These are phyloP conservation scores for Ensete ventricosum DNA, from an alignment of 176 grass and related monocot species.

Conservation along the genomic window DNA sequence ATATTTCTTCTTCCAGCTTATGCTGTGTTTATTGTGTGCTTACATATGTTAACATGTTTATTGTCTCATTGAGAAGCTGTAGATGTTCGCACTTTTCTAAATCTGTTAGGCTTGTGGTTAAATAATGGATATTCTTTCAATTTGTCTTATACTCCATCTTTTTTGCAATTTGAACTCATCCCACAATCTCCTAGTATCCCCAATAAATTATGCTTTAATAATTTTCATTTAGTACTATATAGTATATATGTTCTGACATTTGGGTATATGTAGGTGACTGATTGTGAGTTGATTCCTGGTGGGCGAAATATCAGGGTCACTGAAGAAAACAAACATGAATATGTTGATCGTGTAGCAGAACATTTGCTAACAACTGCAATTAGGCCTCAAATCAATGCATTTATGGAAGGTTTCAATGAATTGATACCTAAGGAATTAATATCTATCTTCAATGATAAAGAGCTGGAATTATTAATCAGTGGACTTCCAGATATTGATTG, in stretches of 20 bases:
- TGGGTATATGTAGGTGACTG: conserved; percentile 57
- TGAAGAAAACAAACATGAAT: conserved; percentile 98
- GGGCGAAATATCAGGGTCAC: conserved; percentile 84
- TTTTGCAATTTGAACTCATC: too few species aligned
- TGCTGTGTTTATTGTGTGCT: too few species aligned
- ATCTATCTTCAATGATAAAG: conserved; percentile 98
- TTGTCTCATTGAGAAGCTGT: too few species aligned
- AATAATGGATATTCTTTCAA: too few species aligned
- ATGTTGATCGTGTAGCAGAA: conserved; percentile 72
- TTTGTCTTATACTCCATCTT: neutral
- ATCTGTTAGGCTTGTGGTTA: too few species aligned
- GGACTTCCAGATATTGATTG: conserved; percentile 98
- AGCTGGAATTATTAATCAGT: conserved; percentile 88
- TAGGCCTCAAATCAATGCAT: conserved; percentile 93
- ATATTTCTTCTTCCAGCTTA: too few species aligned
- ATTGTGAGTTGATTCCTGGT: conserved; percentile 93
- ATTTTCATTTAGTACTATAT: neutral
- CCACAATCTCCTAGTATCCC: too few species aligned
- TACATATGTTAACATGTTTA: neutral
- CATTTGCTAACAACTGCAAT: conserved; percentile 94
- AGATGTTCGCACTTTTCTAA: too few species aligned
- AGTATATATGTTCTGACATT: neutral
- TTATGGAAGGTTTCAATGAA: conserved; percentile 86
- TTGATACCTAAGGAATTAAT: conserved; percentile 77
- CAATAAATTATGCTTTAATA: neutral